Evolutionary conservation across 495 filamentous ascomycete genomes (phyloP).

Genomic region (Penicillium lividum): DNA sequence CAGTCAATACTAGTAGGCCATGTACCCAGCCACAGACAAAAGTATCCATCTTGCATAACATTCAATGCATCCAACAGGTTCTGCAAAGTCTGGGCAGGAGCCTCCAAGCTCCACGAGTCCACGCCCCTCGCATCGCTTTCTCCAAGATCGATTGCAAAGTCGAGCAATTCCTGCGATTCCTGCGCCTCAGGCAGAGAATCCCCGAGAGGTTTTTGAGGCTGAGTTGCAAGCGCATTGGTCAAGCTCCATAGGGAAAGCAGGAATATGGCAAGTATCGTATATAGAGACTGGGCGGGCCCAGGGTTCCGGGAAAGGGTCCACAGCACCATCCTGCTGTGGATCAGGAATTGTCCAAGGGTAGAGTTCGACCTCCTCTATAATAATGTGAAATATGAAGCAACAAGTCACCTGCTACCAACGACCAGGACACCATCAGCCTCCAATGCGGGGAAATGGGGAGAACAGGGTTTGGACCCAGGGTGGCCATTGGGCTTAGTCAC

Average conservation of each 20-base stretch:
- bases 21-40: constrained; percentile 72
- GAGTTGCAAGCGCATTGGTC: constrained; percentile 33
- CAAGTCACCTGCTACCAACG: neutral
- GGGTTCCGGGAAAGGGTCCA: constrained; percentile 11
- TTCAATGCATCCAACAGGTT: constrained; percentile 62
- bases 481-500: constrained; percentile 24
- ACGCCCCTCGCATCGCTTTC: constrained; percentile 4
- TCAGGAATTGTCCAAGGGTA: constrained; percentile 6
- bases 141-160: constrained; percentile 12
- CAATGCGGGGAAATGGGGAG: constrained; percentile 27
- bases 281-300: constrained; percentile 18
- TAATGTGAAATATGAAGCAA: constrained; percentile 10
- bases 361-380: constrained; percentile 23
- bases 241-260: constrained; percentile 20
- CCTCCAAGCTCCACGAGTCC: constrained; percentile 11
- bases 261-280: constrained; percentile 27
- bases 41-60: constrained; percentile 77
- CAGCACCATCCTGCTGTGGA: constrained; percentile 20
- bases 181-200: constrained; percentile 1
- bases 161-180: neutral
- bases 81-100: constrained; percentile 31
- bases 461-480: constrained; percentile 6
- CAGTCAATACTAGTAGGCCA: constrained; percentile 92
- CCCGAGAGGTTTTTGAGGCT: constrained; percentile 28
- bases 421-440: constrained; percentile 5